phyloP scores from a whole-genome alignment of 2,329 filamentous ascomycete species.

The Periconia sp. region DNA sequence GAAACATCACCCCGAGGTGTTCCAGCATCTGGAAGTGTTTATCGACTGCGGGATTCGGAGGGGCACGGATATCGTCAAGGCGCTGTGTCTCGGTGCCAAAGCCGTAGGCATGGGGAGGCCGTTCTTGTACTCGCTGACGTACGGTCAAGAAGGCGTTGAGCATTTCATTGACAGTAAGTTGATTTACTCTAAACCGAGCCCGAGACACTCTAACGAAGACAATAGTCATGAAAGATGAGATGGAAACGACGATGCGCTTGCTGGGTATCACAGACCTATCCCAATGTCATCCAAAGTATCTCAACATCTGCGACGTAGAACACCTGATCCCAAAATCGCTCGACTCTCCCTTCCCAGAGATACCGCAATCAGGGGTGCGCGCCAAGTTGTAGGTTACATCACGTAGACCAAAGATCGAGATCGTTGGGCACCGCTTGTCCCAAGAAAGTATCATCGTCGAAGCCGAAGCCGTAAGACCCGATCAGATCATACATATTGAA shows the following conservation, averaged over 20 bases:
- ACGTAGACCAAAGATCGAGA: conserved; percentile 33
- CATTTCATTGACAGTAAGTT: conserved; percentile 21
- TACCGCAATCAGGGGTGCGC: background rate
- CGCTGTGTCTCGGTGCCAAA: conserved; percentile 64
- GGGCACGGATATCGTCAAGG: conserved; percentile 69
- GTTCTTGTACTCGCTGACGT: conserved; percentile 62
- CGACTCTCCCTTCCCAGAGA: conserved; percentile 11
- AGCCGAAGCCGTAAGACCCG: conserved; percentile 35
- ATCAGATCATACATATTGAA: conserved; percentile 34
- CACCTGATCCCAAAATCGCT: conserved; percentile 14
- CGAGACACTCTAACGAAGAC: background rate
- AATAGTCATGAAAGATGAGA: conserved; percentile 18
- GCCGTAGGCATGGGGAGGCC: conserved; percentile 64
- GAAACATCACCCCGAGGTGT: conserved; percentile 61
- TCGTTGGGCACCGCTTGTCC: conserved; percentile 28
- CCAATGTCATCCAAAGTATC: conserved; percentile 59
- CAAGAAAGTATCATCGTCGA: conserved; percentile 36
- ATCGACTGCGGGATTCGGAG: conserved; percentile 67
- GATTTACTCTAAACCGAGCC: background rate
- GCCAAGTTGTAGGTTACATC: conserved; percentile 1
- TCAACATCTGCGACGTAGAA: conserved; percentile 48
- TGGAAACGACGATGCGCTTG: conserved; percentile 56
- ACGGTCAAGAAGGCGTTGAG: conserved; percentile 58
- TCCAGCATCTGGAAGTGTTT: conserved; percentile 62
- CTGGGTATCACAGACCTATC: conserved; percentile 61